Percentiles rank a stretch among this genome's conserved stretches.
These are phyloP conservation scores for Aspergillus nidulans DNA, from an alignment of 495 filamentous ascomycete genomes.

Conservation along the genomic window DNA sequence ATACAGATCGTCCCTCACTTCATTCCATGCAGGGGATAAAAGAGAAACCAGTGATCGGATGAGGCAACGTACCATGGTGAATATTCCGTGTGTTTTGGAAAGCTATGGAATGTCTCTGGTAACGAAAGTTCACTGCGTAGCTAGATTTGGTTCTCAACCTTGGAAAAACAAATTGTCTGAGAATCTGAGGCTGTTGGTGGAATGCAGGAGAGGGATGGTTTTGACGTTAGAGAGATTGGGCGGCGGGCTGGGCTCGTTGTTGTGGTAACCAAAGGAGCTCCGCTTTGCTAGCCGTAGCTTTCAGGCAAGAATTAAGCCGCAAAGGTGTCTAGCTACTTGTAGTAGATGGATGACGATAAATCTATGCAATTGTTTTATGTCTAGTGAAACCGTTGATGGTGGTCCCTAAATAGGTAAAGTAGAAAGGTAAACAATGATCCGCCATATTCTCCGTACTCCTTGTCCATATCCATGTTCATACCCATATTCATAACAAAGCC, in stretches of 20 bases:
- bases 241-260: constrained; percentile 10
- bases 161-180: not conserved
- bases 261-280: constrained; percentile 11
- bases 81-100: constrained; percentile 1
- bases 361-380: not conserved
- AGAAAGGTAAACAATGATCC: not conserved
- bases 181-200: not conserved
- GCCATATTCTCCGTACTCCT: not conserved
- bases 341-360: not conserved
- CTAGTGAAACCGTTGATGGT: no score
- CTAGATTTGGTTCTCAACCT: not conserved
- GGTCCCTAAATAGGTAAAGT: constrained; percentile 1
- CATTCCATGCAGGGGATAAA: constrained; percentile 3
- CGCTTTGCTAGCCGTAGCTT: not conserved
- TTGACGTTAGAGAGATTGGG: constrained; percentile 7
- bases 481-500: not conserved
- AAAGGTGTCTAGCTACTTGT: not conserved
- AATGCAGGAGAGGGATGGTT: constrained; percentile 10
- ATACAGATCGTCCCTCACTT: not conserved
- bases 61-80: constrained; percentile 14
- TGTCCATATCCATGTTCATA: not conserved
- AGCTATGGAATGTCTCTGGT: constrained; percentile 3
- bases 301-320: not conserved
- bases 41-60: constrained; percentile 1
- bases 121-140: not conserved